phyloP scores from a whole-genome alignment of 1,284 basidiomycete genomes.

The Ceratobasidium papillatum region DNA sequence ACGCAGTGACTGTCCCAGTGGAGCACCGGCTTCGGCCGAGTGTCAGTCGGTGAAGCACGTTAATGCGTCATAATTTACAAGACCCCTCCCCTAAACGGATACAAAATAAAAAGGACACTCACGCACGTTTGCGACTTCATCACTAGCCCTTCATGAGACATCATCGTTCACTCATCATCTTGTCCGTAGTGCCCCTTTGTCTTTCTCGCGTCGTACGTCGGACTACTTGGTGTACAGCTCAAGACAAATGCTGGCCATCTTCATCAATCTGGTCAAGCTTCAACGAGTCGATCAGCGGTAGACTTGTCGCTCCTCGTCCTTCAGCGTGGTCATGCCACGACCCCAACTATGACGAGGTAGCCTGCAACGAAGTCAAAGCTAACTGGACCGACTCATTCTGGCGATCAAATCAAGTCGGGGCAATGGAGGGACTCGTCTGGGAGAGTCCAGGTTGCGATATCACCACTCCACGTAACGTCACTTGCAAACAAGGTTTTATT shows the following conservation, averaged over 20 bases:
- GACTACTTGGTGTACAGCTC: slow-evolving; percentile 9
- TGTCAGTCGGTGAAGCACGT: background rate
- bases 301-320: slow-evolving; percentile 33
- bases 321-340: slow-evolving; percentile 37
- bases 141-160: background rate
- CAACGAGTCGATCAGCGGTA: slow-evolving; percentile 25
- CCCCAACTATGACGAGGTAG: slow-evolving; percentile 30
- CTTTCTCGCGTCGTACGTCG: background rate
- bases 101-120: no score
- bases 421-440: slow-evolving; percentile 19
- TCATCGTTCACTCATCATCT: background rate
- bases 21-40: background rate
- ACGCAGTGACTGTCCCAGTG: background rate
- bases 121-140: background rate
- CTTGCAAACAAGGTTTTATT: slow-evolving; percentile 27
- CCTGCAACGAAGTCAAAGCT: slow-evolving; percentile 13
- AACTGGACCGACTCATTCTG: slow-evolving; percentile 39
- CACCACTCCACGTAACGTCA: slow-evolving; percentile 13
- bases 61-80: background rate
- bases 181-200: background rate
- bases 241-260: slow-evolving; percentile 16
- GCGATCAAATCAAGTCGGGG: slow-evolving; percentile 37
- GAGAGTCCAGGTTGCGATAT: slow-evolving; percentile 22
- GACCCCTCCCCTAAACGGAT: background rate
- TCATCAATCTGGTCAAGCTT: slow-evolving; percentile 4